phyloP scores from a whole-genome alignment of 352 stramenopile species.

The Sclerospora graminicola region DNA sequence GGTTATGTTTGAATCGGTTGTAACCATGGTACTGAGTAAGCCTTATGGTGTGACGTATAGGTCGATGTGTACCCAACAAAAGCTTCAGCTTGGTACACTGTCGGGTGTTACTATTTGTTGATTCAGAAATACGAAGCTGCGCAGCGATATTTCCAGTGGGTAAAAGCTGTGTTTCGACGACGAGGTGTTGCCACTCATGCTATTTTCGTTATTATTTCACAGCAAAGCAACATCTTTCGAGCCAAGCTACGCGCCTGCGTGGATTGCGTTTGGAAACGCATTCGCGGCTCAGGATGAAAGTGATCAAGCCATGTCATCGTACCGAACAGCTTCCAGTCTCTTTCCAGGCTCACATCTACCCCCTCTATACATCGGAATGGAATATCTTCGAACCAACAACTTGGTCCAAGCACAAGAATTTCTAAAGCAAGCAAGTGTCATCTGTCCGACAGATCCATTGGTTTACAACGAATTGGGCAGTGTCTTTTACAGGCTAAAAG shows the following conservation, averaged over 20 bases:
- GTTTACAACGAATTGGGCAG: constrained; percentile 95
- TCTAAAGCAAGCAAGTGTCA: constrained; percentile 75
- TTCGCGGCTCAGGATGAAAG: constrained; percentile 97
- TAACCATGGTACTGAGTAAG: no score
- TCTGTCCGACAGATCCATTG: constrained; percentile 87
- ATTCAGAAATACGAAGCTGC: constrained; percentile 91
- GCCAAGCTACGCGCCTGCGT: constrained; percentile 89
- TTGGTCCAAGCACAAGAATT: constrained; percentile 92
- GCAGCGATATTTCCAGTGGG: constrained; percentile 93
- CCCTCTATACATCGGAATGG: constrained; percentile 95
- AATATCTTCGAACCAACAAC: constrained; percentile 96
- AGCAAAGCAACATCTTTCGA: constrained; percentile 88
- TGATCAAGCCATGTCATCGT: constrained; percentile 96
- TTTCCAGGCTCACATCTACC: constrained; percentile 90
- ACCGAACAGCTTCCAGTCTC: constrained; percentile 90
- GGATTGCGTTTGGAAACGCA: constrained; percentile 94
- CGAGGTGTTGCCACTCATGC: not conserved
- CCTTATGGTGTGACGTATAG: constrained; percentile 12
- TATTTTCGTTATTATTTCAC: constrained; percentile 1
- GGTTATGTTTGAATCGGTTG: not conserved
- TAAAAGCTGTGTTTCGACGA: constrained; percentile 6
- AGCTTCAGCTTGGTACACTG: constrained; percentile 91
- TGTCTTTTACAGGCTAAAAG: constrained; percentile 86
- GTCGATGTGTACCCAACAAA: constrained; percentile 92
- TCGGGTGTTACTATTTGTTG: constrained; percentile 94